Evolutionary conservation across 1,284 basidiomycete genomes (phyloP), one percentile per base, ranked within the genome.

Genomic region (Neotropicomus parvogracilis): DNA sequence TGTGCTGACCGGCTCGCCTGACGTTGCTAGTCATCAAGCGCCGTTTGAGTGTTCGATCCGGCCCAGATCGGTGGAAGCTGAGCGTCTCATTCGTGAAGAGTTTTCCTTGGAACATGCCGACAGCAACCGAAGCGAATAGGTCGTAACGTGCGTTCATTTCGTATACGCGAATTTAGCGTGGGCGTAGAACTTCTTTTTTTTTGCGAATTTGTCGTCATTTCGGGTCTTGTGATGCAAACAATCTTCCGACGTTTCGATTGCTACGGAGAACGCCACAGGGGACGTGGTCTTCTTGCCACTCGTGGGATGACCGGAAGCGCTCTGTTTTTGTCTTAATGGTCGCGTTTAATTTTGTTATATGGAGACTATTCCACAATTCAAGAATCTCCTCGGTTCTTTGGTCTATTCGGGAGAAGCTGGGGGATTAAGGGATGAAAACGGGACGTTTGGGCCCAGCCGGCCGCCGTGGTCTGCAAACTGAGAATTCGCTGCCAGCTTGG

Each of bases 1-100:
- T n/a, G n/a, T n/a, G 35, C 20, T 58, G 33, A 52, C 7, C 7
- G 6, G 4, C 2, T 1, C 24, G 5, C 8, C 3, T 19, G 17
- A 29, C 9, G 14, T 17, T 17, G 37, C 13, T 26, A 83, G 81
- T 53, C 75, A 79, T 56, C 79, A 79, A 11, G 75, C 70, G 48
- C 74, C 78, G 26, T 83, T 80, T 65, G 72, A 75, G 54, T 82
- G 80, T 59, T 59, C 66, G 6, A 74, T 83, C 52, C 75, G 66
- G 50, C 78, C 80, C 27, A 74, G 80, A 37, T 80, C 78, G 2
- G 63, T 69, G 33, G 72, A 71, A 54, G 74, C 77, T 0, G 59
- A 72, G 35, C 63, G 67, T 14, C 63, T 81, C 5, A 72, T 81
- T 31, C 67, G 71, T 33, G 64, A 68, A 47, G 76, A 77, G 21